Evolutionary conservation across 768 basidiomycete genomes (phyloP), one percentile per base, ranked within the genome.

Genomic region (Nidularia sp.): DNA sequence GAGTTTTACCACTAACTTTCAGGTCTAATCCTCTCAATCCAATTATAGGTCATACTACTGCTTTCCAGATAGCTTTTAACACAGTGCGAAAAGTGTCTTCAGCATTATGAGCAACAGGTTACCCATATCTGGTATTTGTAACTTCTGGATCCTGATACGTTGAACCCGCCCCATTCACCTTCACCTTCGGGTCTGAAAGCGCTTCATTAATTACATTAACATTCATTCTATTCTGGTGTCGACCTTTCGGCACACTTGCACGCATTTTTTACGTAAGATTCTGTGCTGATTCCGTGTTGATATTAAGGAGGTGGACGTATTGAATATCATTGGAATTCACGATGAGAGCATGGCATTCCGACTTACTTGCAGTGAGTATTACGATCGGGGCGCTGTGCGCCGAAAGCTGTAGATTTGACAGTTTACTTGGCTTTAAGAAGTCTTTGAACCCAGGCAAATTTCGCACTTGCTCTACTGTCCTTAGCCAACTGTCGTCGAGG

Each of bases 291-390:
- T 41, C 4, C 10, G 10, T 12, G 10, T 10, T 10, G 15, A 18
- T 18, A 41, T 41, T 5, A 18, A 5, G 39, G 39, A 41, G 39
- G 39, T 41, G 12, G 10, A 41, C 15, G 15, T 41, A 5, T 5
- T 41, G 10, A 12, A 41, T 18, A 10, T 41, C 39, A 41, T 41
- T 47, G 5, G 57, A 53, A n/a, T 53, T 47, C 51, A 57, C 43
- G 13, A 58, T 52, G 4, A 58, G 31, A 36, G 46, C 51, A 32
- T 58, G 45, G 33, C 55, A 56, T 6, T 32, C 43, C 8, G 39
- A 12, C 3, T 56, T 44, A 34, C 45, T 53, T 18, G 49, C 46
- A 8, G 55, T 34, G 10, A 58, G 45, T 45, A 52, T 34, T 2
- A 52, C 53, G 4, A 58, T 31, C 4, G 57, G 55, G 15, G 31